These are phyloP conservation scores for Nyctanthes arbortristis DNA, from an alignment of 257 asterid species.

Conservation along the genomic window DNA sequence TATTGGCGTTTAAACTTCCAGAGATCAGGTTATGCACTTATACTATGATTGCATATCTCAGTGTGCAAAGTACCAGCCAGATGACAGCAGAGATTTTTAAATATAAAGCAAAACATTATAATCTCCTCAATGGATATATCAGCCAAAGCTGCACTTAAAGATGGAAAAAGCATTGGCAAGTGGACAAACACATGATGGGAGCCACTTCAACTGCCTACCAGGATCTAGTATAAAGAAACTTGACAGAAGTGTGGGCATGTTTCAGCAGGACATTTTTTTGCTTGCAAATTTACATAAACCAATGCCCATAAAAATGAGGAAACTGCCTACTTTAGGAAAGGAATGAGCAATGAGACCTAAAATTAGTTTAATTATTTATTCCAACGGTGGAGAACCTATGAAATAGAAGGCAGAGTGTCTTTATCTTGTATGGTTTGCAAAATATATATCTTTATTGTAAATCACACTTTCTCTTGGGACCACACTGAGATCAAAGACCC, in stretches of 20 bases:
- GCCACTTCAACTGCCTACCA: too few species aligned
- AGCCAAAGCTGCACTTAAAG: background rate
- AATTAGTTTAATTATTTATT: too few species aligned
- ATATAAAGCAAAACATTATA: background rate
- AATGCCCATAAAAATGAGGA: background rate
- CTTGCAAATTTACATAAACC: background rate
- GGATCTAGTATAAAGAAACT: too few species aligned
- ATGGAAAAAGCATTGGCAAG: background rate
- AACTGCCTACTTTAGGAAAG: background rate
- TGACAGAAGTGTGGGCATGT: too few species aligned
- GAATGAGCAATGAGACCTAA: too few species aligned
- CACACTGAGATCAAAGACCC: slow-evolving; percentile 16
- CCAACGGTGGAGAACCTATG: too few species aligned
- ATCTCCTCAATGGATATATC: background rate
- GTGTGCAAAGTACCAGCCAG: background rate
- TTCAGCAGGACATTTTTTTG: too few species aligned
- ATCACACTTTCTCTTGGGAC: slow-evolving; percentile 23
- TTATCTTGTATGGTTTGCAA: background rate
- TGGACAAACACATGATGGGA: background rate
- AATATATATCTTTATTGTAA: background rate
- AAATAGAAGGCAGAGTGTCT: background rate
- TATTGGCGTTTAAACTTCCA: background rate
- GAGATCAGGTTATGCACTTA: slow-evolving; percentile 1
- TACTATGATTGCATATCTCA: background rate
- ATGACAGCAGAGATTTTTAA: background rate